Evolutionary conservation across 2,329 filamentous ascomycete species (phyloP), one percentile per base, ranked within the genome.

Genomic region (Lachnellula hyalina): DNA sequence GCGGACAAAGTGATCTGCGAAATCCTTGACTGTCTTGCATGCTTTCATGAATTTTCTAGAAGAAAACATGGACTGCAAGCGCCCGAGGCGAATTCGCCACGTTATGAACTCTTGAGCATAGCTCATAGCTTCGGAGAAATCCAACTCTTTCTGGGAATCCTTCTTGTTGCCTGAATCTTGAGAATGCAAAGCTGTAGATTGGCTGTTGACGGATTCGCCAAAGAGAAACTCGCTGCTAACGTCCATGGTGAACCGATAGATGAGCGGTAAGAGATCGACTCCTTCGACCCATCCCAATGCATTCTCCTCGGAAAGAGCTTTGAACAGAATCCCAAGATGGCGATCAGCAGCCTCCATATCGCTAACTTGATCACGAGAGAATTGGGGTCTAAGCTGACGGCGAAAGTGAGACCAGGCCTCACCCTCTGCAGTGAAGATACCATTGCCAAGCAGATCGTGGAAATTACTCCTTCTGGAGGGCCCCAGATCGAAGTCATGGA

Each of bases 221-320:
- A 84, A 83, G 1, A 85, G 68, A 59, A 84, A 80, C 42, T 80
- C 78, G 0, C 79, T 84, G 0, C 79, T 76, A 0, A 76, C 77
- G 58, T 84, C 80, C 36, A 85, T 71, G 0, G 81, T 84, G 28
- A 83, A 69, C 47, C 74, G 73, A 65, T 82, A 83, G 61, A 89
- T 80, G 11, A 86, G 69, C 1, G 76, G 74, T 50, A 79, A 74
- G 5, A 84, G 65, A 58, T 84, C 77, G 8, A 87, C 74, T 3
- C 47, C 7, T 67, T 69, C 56, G 78, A 62, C 52, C 63, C 63
- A 65, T 0, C 61, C 61, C 1, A 36, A 11, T 1, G 21, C 41
- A 28, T 55, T 57, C 4, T 59, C 55, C 17, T 61, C 51, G 2
- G 67, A 62, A 8, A 64, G 40, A 2, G 60, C 58, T 32, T 66